Percentiles rank a stretch among this genome's conserved stretches.
Conservation (phyloP, 805 yeast genomes). For the Pichia manshurica region DNA sequence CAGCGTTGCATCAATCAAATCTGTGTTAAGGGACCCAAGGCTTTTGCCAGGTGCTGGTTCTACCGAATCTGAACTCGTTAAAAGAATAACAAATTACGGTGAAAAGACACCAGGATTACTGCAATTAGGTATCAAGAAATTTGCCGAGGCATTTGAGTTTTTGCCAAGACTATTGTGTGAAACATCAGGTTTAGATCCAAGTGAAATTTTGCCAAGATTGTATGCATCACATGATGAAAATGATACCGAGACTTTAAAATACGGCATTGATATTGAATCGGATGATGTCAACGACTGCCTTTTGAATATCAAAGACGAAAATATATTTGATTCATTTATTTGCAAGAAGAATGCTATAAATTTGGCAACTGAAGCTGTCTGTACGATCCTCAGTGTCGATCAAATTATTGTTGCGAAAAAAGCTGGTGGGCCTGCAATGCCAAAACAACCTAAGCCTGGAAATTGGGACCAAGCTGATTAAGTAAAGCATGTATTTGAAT, state of each 20-base stretch:
- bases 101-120: conserved; percentile 90
- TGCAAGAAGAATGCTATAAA: conserved; percentile 83
- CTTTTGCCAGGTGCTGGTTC: conserved; percentile 97
- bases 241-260: conserved; percentile 29
- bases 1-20: conserved; percentile 88
- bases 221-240: conserved; percentile 79
- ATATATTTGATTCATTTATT: conserved; percentile 73
- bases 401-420: conserved; percentile 98
- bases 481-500: neutral
- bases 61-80: conserved; percentile 80
- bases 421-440: conserved; percentile 96
- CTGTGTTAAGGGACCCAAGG: conserved; percentile 74
- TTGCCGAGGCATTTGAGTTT: conserved; percentile 91
- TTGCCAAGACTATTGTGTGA: conserved; percentile 90
- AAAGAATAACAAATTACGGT: conserved; percentile 74
- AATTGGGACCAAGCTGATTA: conserved; percentile 94
- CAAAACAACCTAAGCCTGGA: conserved; percentile 80
- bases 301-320: conserved; percentile 60
- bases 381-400: conserved; percentile 84
- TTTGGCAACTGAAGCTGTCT: conserved; percentile 93
- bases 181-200: conserved; percentile 86
- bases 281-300: conserved; percentile 56
- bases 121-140: conserved; percentile 90
- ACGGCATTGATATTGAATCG: conserved; percentile 77
- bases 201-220: conserved; percentile 81